Percentiles rank a stretch among this genome's conserved stretches.
Evolutionary conservation across 139 green algal genomes (phyloP).

Genomic region (Gonium pectorale): DNA sequence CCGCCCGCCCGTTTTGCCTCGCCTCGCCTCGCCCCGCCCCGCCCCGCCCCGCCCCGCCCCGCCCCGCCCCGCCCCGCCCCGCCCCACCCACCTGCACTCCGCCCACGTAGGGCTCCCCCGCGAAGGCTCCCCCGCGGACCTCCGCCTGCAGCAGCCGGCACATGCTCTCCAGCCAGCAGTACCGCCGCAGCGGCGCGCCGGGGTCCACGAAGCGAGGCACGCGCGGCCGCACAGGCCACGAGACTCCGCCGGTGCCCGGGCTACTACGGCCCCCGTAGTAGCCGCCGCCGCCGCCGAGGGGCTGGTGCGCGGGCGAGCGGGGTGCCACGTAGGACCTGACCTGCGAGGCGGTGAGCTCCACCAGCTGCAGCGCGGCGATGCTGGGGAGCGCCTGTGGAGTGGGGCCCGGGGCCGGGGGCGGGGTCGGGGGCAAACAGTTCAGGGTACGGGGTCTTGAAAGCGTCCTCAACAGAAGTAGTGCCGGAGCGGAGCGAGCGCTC

Average conservation of each 20-base stretch:
- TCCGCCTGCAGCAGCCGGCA: constrained; percentile 63
- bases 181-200: constrained; percentile 51
- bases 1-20: neutral
- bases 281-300: neutral
- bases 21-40: neutral
- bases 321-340: constrained; percentile 41
- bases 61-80: neutral
- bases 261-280: neutral
- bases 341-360: constrained; percentile 50
- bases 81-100: constrained; percentile 46
- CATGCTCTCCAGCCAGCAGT: constrained; percentile 63
- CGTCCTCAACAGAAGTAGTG: too few relatives aligned
- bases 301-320: neutral
- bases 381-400: constrained; percentile 39
- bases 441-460: too few relatives aligned
- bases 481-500: too few relatives aligned
- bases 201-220: constrained; percentile 60
- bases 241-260: neutral
- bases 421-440: neutral
- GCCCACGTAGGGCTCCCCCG: constrained; percentile 51
- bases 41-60: neutral
- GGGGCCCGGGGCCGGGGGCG: neutral
- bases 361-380: constrained; percentile 53
- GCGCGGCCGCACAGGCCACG: constrained; percentile 25
- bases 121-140: constrained; percentile 26